These are phyloP conservation scores for Boechera divaricarpa DNA, from an alignment of 345 rosid species.

Conservation along the genomic window DNA sequence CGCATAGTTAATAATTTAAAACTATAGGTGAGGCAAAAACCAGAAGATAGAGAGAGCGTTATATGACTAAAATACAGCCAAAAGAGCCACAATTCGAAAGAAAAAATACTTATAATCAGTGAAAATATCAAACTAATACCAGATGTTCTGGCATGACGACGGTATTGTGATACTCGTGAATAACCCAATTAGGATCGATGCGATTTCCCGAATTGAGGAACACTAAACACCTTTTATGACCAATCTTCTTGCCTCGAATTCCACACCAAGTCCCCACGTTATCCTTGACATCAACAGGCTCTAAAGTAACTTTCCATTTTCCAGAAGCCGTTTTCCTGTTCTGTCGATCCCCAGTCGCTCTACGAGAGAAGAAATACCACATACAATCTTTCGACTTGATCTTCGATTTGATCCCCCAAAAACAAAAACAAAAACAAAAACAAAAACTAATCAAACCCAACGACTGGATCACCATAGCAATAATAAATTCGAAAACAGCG, in stretches of 20 bases:
- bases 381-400: slow-evolving; percentile 24
- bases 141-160: no score
- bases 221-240: slow-evolving; percentile 36
- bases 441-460: no score
- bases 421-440: neutral
- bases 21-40: no score
- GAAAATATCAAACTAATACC: no score
- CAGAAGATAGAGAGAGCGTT: no score
- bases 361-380: slow-evolving; percentile 48
- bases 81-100: no score
- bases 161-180: slow-evolving; percentile 4
- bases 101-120: no score
- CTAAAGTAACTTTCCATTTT: slow-evolving; percentile 52
- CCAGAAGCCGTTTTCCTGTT: slow-evolving; percentile 47
- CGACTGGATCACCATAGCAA: no score
- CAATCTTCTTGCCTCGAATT: slow-evolving; percentile 28
- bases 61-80: no score
- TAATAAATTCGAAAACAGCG: slow-evolving; percentile 29
- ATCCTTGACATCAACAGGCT: neutral
- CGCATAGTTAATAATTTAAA: no score
- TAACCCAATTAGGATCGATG: slow-evolving; percentile 8
- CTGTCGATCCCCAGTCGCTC: neutral
- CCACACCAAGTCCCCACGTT: slow-evolving; percentile 13
- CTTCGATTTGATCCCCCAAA: slow-evolving; percentile 23
- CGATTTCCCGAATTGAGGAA: neutral